These are phyloP conservation scores for Ganoderma boninense DNA, from an alignment of 1,284 basidiomycete genomes.

Conservation along the genomic window DNA sequence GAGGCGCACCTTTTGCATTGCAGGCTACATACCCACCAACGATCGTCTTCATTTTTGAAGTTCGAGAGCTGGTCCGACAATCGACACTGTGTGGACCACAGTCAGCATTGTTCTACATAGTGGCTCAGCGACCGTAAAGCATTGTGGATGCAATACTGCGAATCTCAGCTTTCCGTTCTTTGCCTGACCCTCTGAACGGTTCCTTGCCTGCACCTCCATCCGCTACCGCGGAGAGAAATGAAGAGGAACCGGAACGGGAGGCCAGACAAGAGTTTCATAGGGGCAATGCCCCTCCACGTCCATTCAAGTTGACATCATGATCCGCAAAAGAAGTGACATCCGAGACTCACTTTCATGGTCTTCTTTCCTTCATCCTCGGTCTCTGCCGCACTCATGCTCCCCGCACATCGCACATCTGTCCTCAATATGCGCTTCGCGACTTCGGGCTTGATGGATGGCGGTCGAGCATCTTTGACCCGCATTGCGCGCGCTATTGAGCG, in stretches of 20 bases:
- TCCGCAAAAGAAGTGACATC: conserved; percentile 1
- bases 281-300: conserved; percentile 27
- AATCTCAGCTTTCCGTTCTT: conserved; percentile 55
- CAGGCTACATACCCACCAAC: not conserved
- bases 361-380: not conserved
- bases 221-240: not conserved
- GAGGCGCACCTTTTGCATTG: not conserved
- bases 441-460: conserved; percentile 4
- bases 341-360: not conserved
- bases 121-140: too few species aligned
- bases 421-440: conserved; percentile 1
- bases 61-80: not conserved
- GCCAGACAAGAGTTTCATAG: conserved; percentile 30
- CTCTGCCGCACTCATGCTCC: conserved; percentile 8
- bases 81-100: not conserved
- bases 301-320: conserved; percentile 33
- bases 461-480: not conserved
- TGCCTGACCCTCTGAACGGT: conserved; percentile 43
- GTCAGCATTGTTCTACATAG: not conserved
- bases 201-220: conserved; percentile 39
- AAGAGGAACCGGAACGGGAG: conserved; percentile 30
- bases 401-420: not conserved
- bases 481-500: not conserved
- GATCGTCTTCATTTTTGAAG: not conserved
- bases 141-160: too few species aligned